Conservation (phyloP, 208 protist genomes). For the Leishmania tropica region DNA sequence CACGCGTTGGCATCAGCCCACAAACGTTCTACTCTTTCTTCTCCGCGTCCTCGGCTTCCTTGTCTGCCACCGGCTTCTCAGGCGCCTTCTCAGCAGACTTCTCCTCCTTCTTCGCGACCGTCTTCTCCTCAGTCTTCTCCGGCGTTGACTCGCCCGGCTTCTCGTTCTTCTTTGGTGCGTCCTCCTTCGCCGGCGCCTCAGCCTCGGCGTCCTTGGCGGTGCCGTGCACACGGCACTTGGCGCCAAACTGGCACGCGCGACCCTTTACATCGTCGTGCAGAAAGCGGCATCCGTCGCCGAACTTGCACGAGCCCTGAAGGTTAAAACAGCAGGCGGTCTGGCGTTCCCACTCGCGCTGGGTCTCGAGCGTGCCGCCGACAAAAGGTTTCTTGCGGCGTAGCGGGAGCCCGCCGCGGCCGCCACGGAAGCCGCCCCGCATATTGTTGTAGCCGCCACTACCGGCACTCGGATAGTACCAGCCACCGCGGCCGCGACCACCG, state of each 20-base stretch:
- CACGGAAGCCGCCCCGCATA: conserved; percentile 47
- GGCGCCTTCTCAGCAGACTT: neutral
- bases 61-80: neutral
- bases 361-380: conserved; percentile 82
- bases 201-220: conserved; percentile 13
- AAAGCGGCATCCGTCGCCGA: conserved; percentile 78
- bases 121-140: neutral
- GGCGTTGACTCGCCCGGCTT: conserved; percentile 1
- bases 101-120: neutral
- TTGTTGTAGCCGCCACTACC: conserved; percentile 34
- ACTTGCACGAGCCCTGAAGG: conserved; percentile 82
- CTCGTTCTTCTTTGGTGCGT: conserved; percentile 5
- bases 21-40: neutral
- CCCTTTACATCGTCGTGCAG: conserved; percentile 67
- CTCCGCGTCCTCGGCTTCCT: neutral
- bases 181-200: conserved; percentile 15
- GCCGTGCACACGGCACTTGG: conserved; percentile 64
- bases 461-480: conserved; percentile 29
- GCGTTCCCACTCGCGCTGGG: conserved; percentile 72
- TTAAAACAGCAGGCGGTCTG: conserved; percentile 86
- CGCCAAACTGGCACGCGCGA: conserved; percentile 71
- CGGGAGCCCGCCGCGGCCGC: conserved; percentile 49
- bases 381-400: conserved; percentile 72
- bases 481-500: conserved; percentile 20
- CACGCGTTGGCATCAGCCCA: neutral